Evolutionary conservation across 2,329 filamentous ascomycete species (phyloP), one percentile per base, ranked within the genome.

Genomic region (Aspergillus ochraceoroseus): DNA sequence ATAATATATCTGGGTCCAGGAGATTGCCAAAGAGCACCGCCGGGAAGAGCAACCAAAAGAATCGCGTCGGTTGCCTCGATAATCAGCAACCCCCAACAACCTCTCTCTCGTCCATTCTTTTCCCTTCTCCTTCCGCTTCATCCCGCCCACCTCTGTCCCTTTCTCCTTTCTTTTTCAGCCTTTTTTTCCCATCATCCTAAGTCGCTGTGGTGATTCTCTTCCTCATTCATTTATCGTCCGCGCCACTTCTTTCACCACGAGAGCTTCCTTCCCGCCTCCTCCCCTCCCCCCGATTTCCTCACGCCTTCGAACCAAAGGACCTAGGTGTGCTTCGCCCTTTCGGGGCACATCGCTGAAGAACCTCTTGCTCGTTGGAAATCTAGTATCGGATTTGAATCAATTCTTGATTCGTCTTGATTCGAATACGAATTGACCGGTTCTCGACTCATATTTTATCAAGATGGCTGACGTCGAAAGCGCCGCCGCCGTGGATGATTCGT

Each of bases 401-500:
- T 9, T 20, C 14, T 22, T 30, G 9, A n/a, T 8, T 13, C 14
- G 17, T n/a, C n/a, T n/a, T n/a, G n/a, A n/a, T n/a, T n/a, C n/a
- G 7, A 19, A 25, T 17, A 17, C 7, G 31, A 11, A 35, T 25
- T 15, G 25, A 27, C 12, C n/a, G 26, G 15, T 17, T 15, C 7
- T 33, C 11, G 12, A 19, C 13, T 14, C 12, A 15, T 7, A 31
- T n/a, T 30, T 33, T n/a, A n/a, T n/a, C 46, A 49, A 44, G 9
- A 66, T 66, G 63, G 56, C 59, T 31, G 62, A 65, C 14, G 49
- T 61, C 47, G 57, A 66, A 42, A 53, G 53, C 37, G 41, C 50
- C 34, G 39, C 51, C 35, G 41, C 52, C 44, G 56, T 57, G 47
- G 61, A 64, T 44, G 64, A 66, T 26, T 63, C 61, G 39, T 58